phyloP scores from a whole-genome alignment of 257 asterid species.

The Solanum peruvianum region DNA sequence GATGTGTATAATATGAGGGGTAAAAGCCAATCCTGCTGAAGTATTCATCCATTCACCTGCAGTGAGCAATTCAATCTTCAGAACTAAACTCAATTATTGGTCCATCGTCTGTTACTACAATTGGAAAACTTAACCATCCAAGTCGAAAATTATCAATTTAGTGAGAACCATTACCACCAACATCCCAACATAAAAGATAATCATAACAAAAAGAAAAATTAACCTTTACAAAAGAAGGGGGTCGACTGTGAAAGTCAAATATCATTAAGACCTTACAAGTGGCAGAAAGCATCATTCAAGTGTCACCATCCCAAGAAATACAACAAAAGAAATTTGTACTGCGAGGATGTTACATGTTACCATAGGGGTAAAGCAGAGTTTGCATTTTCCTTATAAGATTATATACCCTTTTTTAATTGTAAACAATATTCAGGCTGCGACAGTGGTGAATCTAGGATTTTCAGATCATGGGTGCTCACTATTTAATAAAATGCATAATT shows the following conservation, averaged over 20 bases:
- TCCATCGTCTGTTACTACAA: background rate
- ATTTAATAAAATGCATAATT: background rate
- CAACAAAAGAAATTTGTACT: background rate
- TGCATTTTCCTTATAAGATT: background rate
- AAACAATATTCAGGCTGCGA: background rate
- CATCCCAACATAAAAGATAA: background rate
- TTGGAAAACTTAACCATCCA: background rate
- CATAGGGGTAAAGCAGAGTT: background rate
- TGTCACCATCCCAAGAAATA: background rate
- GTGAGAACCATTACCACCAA: background rate
- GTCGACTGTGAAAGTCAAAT: background rate
- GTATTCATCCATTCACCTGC: constrained; percentile 98
- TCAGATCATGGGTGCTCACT: background rate
- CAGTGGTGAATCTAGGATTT: background rate
- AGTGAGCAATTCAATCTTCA: background rate
- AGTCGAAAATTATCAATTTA: background rate
- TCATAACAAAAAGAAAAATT: background rate
- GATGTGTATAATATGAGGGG: constrained; percentile 75
- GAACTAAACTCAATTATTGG: background rate
- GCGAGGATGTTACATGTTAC: background rate
- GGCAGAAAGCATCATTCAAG: background rate
- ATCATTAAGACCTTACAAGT: background rate
- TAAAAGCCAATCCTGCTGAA: constrained; percentile 92
- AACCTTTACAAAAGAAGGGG: background rate
- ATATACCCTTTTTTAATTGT: background rate